These are phyloP conservation scores for Vishniacozyma victoriae DNA, from an alignment of 768 basidiomycete genomes.

Conservation along the genomic window DNA sequence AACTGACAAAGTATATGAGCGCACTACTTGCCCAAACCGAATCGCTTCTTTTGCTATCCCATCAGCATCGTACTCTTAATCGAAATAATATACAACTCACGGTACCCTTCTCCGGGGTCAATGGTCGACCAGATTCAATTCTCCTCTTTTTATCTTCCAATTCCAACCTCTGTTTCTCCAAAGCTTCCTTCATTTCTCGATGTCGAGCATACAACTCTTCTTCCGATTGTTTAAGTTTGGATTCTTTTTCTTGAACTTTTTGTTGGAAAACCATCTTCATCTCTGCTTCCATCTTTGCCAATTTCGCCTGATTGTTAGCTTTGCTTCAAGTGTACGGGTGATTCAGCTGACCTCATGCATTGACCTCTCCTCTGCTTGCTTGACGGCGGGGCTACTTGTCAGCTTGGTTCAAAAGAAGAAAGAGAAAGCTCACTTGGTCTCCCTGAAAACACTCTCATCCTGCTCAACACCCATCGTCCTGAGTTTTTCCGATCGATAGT, in stretches of 20 bases:
- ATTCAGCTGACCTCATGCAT: conserved; percentile 64
- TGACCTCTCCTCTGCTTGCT: conserved; percentile 91
- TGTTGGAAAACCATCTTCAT: conserved; percentile 99
- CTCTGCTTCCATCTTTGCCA: conserved; percentile 79
- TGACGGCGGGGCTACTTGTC: conserved; percentile 73
- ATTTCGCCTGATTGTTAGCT: conserved; percentile 57
- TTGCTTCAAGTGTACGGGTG: not conserved
- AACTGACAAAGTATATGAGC: too few species aligned
- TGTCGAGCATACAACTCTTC: conserved; percentile 98
- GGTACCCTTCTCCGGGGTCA: conserved; percentile 87
- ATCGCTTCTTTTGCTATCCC: conserved; percentile 44
- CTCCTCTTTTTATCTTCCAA: conserved; percentile 98
- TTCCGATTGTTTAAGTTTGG: conserved; percentile 97
- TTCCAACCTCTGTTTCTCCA: conserved; percentile 91
- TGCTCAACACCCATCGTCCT: conserved; percentile 96
- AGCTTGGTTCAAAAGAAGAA: not conserved
- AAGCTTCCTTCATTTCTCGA: conserved; percentile 98
- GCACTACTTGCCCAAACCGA: conserved; percentile 47
- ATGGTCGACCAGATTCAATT: conserved; percentile 85
- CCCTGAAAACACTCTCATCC: conserved; percentile 96
- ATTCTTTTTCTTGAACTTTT: conserved; percentile 98
- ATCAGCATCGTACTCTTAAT: not conserved
- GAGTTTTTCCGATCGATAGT: conserved; percentile 95
- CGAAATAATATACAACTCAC: conserved; percentile 52
- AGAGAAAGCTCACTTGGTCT: conserved; percentile 76